Evolutionary conservation across 495 filamentous ascomycete species (phyloP).

Genomic region (Rhizodiscina lignyota): DNA sequence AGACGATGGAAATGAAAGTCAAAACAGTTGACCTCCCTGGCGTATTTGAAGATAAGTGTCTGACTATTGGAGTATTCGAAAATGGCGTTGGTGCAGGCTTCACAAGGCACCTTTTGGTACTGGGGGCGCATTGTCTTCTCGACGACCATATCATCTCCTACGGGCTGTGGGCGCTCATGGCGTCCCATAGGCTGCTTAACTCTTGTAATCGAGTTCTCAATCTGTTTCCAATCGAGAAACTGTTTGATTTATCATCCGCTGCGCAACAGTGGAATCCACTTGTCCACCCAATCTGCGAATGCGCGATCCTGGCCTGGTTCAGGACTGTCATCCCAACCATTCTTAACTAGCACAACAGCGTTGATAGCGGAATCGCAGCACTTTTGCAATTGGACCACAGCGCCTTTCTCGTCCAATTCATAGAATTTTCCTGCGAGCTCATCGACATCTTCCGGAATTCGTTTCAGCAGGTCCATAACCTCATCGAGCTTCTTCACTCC

Average conservation of each 20-base stretch:
- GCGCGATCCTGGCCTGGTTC: slow-evolving; percentile 15
- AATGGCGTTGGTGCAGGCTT: too few relatives aligned
- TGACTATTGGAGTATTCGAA: too few relatives aligned
- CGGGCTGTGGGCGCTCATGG: too few relatives aligned
- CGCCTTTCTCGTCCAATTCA: slow-evolving; percentile 29
- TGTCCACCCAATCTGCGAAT: slow-evolving; percentile 20
- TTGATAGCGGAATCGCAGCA: too few relatives aligned
- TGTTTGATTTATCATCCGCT: neutral
- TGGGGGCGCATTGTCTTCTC: too few relatives aligned
- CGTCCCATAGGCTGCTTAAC: too few relatives aligned
- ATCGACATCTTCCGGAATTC: slow-evolving; percentile 28
- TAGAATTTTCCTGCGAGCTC: slow-evolving; percentile 32
- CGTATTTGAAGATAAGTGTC: too few relatives aligned
- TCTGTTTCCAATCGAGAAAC: neutral
- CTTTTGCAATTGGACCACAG: slow-evolving; percentile 10
- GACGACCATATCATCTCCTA: too few relatives aligned
- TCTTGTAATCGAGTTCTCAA: neutral
- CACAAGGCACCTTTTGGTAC: too few relatives aligned
- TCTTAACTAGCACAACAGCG: too few relatives aligned
- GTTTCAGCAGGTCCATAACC: slow-evolving; percentile 21
- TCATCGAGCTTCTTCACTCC: slow-evolving; percentile 16
- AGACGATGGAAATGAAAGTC: too few relatives aligned
- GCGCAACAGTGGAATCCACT: slow-evolving; percentile 12
- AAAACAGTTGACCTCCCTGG: too few relatives aligned
- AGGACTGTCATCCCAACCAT: neutral